These are phyloP conservation scores for Flammula alnicola DNA, from an alignment of 1,284 basidiomycete species.

Conservation along the genomic window DNA sequence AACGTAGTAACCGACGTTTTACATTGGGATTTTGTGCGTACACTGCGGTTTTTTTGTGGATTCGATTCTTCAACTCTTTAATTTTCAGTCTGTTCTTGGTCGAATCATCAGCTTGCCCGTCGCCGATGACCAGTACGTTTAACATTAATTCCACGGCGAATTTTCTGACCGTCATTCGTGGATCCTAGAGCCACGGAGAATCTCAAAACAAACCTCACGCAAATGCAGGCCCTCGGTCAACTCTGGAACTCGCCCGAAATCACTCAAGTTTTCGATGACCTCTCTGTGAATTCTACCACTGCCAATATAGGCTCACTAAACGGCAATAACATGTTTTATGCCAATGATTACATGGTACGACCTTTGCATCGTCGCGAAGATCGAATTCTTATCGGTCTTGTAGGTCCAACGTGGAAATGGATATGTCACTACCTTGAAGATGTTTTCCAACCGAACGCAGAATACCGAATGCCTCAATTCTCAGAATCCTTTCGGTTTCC, in stretches of 20 bases:
- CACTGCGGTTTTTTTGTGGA: conserved; percentile 3
- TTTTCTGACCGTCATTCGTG: not conserved
- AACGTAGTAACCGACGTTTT: conserved; percentile 55
- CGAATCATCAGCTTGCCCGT: conserved; percentile 65
- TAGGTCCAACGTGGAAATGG: conserved; percentile 63
- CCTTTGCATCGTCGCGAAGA: not conserved
- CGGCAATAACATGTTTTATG: conserved; percentile 65
- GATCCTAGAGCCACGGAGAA: conserved; percentile 48
- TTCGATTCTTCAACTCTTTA: not conserved
- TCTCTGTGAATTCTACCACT: conserved; percentile 38
- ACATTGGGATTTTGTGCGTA: conserved; percentile 67
- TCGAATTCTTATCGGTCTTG: not conserved
- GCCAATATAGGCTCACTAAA: conserved; percentile 53
- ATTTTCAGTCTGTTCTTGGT: conserved; percentile 55
- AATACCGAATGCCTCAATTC: conserved; percentile 69
- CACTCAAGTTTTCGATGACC: conserved; percentile 37
- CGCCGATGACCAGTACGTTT: conserved; percentile 55
- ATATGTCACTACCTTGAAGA: conserved; percentile 64
- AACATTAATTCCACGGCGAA: not conserved
- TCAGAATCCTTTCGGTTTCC: conserved; percentile 66
- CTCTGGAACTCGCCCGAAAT: conserved; percentile 48
- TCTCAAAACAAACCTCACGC: conserved; percentile 55
- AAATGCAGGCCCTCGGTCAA: conserved; percentile 50
- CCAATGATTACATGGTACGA: conserved; percentile 66
- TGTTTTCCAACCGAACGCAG: conserved; percentile 61